Evolutionary conservation across 139 green algal species (phyloP).

Genomic region (Trebouxia sp.): DNA sequence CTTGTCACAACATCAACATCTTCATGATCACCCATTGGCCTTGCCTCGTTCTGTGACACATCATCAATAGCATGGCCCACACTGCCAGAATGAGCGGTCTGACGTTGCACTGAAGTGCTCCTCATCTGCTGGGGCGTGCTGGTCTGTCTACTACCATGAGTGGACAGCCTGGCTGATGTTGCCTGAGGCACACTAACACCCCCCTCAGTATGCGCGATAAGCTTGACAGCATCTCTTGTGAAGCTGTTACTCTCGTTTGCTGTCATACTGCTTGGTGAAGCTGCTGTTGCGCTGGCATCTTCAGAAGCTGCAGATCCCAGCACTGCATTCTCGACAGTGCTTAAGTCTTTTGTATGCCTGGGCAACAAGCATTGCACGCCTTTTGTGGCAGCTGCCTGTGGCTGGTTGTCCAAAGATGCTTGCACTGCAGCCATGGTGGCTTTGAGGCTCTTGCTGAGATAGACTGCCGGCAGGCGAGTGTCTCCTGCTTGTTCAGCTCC

Average conservation of each 20-base stretch:
- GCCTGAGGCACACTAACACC: background rate
- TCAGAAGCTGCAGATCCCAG: background rate
- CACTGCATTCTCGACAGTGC: background rate
- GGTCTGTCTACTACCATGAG: background rate
- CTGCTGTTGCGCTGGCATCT: background rate
- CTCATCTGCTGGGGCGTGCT: background rate
- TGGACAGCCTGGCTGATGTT: background rate
- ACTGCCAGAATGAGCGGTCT: too few relatives aligned
- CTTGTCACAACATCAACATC: background rate
- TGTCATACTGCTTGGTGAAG: background rate
- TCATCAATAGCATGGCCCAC: too few relatives aligned
- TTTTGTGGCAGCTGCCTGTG: background rate
- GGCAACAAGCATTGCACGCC: background rate
- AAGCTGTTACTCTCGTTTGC: background rate
- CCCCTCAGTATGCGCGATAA: background rate
- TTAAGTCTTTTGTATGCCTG: background rate
- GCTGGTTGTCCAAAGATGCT: background rate
- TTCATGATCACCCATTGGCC: background rate
- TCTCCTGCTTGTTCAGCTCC: slow-evolving; percentile 1
- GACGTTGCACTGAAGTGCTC: too few relatives aligned
- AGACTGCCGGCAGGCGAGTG: slow-evolving; percentile 2
- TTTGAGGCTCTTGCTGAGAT: background rate
- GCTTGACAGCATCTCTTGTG: background rate
- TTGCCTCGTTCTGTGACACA: too few relatives aligned
- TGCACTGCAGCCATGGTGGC: background rate